Conservation (phyloP, 129 eudicot genomes). For the Artemisia argyi region DNA sequence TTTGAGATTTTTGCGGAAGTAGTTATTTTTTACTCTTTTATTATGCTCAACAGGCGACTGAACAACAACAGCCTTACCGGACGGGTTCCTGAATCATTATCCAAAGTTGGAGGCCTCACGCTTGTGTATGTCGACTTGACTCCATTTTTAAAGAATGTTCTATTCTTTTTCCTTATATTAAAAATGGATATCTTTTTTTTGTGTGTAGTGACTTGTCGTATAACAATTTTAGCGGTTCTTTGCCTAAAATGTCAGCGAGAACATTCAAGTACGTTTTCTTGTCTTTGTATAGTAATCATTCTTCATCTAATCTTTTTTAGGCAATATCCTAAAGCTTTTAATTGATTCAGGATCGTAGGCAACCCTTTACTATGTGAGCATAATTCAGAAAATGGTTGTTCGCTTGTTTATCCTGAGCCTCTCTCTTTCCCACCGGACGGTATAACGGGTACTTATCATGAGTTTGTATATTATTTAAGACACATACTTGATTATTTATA, state of each 20-base stretch:
- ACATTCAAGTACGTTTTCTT: constrained; percentile 76
- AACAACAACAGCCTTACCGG: constrained; percentile 94
- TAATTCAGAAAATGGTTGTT: constrained; percentile 61
- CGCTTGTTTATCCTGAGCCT: constrained; percentile 76
- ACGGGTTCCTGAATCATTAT: constrained; percentile 79
- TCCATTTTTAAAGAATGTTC: not conserved
- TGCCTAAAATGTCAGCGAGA: constrained; percentile 85
- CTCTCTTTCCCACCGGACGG: constrained; percentile 76
- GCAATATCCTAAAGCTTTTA: not conserved
- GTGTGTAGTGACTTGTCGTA: constrained; percentile 75
- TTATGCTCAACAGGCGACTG: constrained; percentile 73
- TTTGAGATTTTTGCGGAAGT: too few species aligned
- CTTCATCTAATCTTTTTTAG: constrained; percentile 1
- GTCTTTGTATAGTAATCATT: not conserved
- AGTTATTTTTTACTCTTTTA: constrained; percentile 1
- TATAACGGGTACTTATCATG: constrained; percentile 42
- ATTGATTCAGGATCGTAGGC: constrained; percentile 62
- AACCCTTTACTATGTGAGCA: constrained; percentile 81
- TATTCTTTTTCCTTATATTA: not conserved
- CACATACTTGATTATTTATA: constrained; percentile 5
- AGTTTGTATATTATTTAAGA: not conserved
- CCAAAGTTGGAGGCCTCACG: constrained; percentile 65
- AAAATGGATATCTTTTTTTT: not conserved
- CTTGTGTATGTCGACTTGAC: constrained; percentile 65
- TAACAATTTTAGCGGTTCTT: constrained; percentile 81